Evolutionary conservation across 768 basidiomycete species (phyloP), one percentile per base, ranked within the genome.

Genomic region (Boletus patriciae): DNA sequence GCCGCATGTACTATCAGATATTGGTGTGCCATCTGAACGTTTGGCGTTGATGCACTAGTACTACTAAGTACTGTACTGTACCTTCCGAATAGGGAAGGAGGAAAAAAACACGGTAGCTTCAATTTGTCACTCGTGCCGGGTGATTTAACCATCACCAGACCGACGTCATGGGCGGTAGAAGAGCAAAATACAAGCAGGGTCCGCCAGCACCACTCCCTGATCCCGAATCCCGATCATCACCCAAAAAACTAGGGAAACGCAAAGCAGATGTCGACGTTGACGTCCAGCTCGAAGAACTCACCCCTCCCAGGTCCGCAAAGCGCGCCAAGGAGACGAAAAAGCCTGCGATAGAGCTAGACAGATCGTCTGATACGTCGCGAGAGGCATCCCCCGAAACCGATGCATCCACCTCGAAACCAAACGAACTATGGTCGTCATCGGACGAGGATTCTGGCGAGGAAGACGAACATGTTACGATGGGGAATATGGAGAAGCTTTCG

Each of bases 141-240:
- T 42, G 33, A 36, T 50, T 27, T 37, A 48, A 16, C 49, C 23
- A 50, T 44, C 40, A 38, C 54, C 34, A 54, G 49, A 44, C 37
- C 57, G 9, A 52, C 59, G 64, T 45, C 48, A 94, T 94, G 92
- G 92, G 92, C 59, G 92, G 92, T 44, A 83, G 92, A 67, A 84
- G 90, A 60, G 82, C 90, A 62, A 92, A 89, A 72, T 86, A 88
- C 74, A 94, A 94, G 75, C 92, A 94, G 71, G 80, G 76, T 2
- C 77, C 85, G 12, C 92, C 92, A 0, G 77, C 77, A 55, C 80
- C 90, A 31, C 64, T 90, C 29, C 65, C 50, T 8, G 78, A 83
- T 15, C 62, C 66, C 0, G 66, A 68, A n/a, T 19, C 66, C 9
- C 64, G 66, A 4, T 67, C 73, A 4, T 78, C 81, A 4, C 69